Evolutionary conservation across 2,329 filamentous ascomycete genomes (phyloP).

Genomic region (Didymella segeticola): DNA sequence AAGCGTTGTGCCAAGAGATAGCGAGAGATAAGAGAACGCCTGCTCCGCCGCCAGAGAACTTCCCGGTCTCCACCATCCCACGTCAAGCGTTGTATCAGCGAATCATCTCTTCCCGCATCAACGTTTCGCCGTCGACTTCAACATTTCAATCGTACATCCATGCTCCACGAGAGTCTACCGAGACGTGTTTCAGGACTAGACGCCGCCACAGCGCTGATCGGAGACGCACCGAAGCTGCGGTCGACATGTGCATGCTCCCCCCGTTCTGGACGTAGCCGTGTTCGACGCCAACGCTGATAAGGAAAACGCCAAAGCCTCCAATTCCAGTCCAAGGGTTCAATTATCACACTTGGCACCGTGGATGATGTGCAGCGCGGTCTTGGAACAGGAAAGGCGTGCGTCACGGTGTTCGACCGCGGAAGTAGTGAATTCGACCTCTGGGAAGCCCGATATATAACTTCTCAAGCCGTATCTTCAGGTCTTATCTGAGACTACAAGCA

Average conservation of each 20-base stretch:
- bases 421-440: conserved; percentile 31
- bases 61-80: conserved; percentile 43
- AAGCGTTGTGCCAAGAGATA: conserved; percentile 22
- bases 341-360: conserved; percentile 28
- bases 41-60: conserved; percentile 24
- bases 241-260: conserved; percentile 27
- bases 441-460: conserved; percentile 35
- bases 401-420: conserved; percentile 45
- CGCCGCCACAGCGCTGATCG: conserved; percentile 28
- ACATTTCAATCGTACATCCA: conserved; percentile 7
- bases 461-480: conserved; percentile 21
- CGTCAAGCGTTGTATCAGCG: conserved; percentile 25
- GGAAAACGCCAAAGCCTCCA: conserved; percentile 26
- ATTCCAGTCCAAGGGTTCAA: conserved; percentile 31
- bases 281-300: conserved; percentile 36
- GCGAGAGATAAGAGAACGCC: conserved; percentile 48
- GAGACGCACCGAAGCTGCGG: conserved; percentile 18
- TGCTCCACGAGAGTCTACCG: conserved; percentile 12
- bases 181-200: conserved; percentile 15
- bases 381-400: conserved; percentile 21
- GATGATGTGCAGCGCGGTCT: conserved; percentile 25
- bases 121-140: conserved; percentile 22
- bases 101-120: conserved; percentile 24
- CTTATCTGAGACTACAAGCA: conserved; percentile 24
- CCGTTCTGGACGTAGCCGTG: conserved; percentile 14